phyloP scores from a whole-genome alignment of 331 rosid species.

The Quercus tomentella region DNA sequence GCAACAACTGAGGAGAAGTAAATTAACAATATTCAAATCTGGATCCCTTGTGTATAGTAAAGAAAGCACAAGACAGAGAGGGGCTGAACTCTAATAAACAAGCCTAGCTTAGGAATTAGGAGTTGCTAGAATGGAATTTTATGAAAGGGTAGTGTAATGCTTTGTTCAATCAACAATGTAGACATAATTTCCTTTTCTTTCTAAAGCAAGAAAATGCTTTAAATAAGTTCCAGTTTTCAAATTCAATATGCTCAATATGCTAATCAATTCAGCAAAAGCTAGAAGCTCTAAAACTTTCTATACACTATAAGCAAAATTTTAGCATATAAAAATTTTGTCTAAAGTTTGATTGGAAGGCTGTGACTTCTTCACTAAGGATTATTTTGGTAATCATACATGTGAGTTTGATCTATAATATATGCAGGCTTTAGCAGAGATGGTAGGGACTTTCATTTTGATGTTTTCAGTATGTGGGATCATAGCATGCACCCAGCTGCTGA shows the following conservation, averaged over 20 bases:
- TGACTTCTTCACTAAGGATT: neutral
- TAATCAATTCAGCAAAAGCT: neutral
- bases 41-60: neutral
- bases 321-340: neutral
- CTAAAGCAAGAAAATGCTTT: neutral
- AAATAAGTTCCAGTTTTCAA: neutral
- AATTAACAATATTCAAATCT: neutral
- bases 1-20: neutral
- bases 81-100: neutral
- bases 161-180: neutral
- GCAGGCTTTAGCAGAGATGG: constrained; percentile 75
- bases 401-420: constrained; percentile 1
- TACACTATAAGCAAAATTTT: no score
- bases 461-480: constrained; percentile 67
- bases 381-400: neutral
- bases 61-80: neutral
- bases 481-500: constrained; percentile 47
- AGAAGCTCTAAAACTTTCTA: neutral
- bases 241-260: neutral
- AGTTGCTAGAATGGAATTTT: neutral
- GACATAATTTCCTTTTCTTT: neutral
- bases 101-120: neutral
- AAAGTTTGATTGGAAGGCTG: neutral
- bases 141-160: neutral
- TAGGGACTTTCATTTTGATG: constrained; percentile 76